Conservation (phyloP, 768 basidiomycete species). For the Russula dissimulans region DNA sequence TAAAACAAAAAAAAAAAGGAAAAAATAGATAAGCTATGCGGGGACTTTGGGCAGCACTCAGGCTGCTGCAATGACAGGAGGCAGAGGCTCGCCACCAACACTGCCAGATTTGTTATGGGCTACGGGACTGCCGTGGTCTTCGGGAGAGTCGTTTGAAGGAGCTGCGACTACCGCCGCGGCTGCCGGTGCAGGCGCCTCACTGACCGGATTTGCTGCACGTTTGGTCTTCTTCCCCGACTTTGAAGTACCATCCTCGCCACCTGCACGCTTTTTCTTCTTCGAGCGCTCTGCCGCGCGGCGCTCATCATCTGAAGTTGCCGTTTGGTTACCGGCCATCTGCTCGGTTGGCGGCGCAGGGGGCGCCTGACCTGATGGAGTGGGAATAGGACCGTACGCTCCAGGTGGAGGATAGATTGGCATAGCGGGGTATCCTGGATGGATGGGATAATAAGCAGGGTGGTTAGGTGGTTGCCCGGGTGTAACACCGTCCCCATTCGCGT, state of each 20-base stretch:
- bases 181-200: background rate
- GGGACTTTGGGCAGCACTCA: background rate
- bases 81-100: conserved; percentile 9
- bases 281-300: background rate
- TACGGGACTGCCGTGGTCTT: conserved; percentile 12
- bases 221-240: conserved; percentile 29
- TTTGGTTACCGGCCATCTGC: conserved; percentile 18
- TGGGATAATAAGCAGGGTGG: conserved; percentile 33
- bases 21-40: background rate
- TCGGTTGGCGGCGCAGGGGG: background rate
- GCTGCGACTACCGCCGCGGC: background rate
- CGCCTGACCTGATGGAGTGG: conserved; percentile 5
- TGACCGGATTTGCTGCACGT: conserved; percentile 5
- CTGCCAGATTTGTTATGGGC: background rate
- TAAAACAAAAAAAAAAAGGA: background rate
- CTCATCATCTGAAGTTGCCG: conserved; percentile 17
- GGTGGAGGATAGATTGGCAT: conserved; percentile 27
- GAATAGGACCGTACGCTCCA: conserved; percentile 19
- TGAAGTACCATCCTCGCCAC: conserved; percentile 25
- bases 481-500: conserved; percentile 24
- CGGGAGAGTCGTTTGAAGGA: conserved; percentile 1
- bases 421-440: conserved; percentile 29
- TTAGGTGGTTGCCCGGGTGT: conserved; percentile 25
- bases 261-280: conserved; percentile 17
- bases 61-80: conserved; percentile 19